phyloP scores from a whole-genome alignment of 2,329 filamentous ascomycete species.

The Fusarium sp. region DNA sequence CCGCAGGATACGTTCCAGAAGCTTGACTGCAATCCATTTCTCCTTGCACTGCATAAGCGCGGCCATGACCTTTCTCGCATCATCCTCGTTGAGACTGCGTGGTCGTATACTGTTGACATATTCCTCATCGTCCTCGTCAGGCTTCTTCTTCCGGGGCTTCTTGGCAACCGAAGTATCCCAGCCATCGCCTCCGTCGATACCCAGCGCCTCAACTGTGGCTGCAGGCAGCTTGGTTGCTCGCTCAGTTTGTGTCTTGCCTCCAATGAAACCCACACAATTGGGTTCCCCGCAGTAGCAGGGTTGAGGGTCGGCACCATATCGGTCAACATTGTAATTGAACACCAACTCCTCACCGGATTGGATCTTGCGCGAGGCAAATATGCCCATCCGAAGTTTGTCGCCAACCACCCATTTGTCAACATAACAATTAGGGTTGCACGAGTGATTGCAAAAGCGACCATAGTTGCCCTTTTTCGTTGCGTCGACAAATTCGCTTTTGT shows the following conservation, averaged over 20 bases:
- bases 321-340: slow-evolving; percentile 99
- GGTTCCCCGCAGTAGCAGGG: slow-evolving; percentile 95
- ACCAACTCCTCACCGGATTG: slow-evolving; percentile 92
- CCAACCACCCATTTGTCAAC: slow-evolving; percentile 99
- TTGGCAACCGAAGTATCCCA: slow-evolving; percentile 93
- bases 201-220: slow-evolving; percentile 91
- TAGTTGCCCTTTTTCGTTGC: slow-evolving; percentile 97
- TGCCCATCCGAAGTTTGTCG: slow-evolving; percentile 97
- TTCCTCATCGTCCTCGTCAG: slow-evolving; percentile 91
- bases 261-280: slow-evolving; percentile 96
- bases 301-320: slow-evolving; percentile 96
- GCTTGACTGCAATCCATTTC: slow-evolving; percentile 98
- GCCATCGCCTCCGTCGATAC: slow-evolving; percentile 90
- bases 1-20: slow-evolving; percentile 87
- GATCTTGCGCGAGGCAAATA: slow-evolving; percentile 89
- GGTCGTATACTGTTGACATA: slow-evolving; percentile 91
- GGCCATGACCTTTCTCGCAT: slow-evolving; percentile 94
- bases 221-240: slow-evolving; percentile 90
- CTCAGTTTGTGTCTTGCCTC: slow-evolving; percentile 97
- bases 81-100: slow-evolving; percentile 81
- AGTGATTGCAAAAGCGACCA: slow-evolving; percentile 98
- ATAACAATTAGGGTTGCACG: slow-evolving; percentile 98
- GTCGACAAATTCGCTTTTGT: slow-evolving; percentile 95
- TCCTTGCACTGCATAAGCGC: slow-evolving; percentile 97
- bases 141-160: slow-evolving; percentile 92